phyloP scores from a whole-genome alignment of 2,329 filamentous ascomycete species.

The Alternaria novae-zelandiae region DNA sequence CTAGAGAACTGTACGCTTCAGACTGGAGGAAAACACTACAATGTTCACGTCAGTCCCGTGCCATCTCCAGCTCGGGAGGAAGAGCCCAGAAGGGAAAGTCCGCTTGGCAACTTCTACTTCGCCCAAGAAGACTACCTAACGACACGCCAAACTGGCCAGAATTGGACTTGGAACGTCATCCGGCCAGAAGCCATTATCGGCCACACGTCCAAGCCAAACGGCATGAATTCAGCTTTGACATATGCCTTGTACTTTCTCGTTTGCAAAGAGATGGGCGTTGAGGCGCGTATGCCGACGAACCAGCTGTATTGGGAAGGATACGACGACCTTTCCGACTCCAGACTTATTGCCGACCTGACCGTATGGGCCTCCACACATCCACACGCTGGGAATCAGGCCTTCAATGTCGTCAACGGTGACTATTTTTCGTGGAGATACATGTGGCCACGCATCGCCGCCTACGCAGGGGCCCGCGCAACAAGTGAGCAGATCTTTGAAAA shows the following conservation, averaged over 20 bases:
- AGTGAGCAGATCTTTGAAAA: not conserved
- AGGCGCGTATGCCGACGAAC: constrained; percentile 2
- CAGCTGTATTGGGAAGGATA: constrained; percentile 2
- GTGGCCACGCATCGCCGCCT: constrained; percentile 2
- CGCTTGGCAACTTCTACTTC: constrained; percentile 12
- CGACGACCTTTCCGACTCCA: constrained; percentile 4
- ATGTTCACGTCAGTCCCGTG: constrained; percentile 8
- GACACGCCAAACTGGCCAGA: not conserved
- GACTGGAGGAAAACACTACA: constrained; percentile 14
- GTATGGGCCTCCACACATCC: not conserved
- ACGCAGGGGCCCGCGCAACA: not conserved
- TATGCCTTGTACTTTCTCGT: constrained; percentile 12
- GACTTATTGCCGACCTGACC: constrained; percentile 1
- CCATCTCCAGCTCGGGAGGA: constrained; percentile 4
- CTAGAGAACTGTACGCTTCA: constrained; percentile 6
- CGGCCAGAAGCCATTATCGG: constrained; percentile 14
- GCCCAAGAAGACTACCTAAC: constrained; percentile 12
- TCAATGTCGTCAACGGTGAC: constrained; percentile 14
- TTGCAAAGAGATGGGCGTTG: constrained; percentile 2
- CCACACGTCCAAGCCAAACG: constrained; percentile 1
- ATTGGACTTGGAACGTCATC: constrained; percentile 5
- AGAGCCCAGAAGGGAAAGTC: not conserved
- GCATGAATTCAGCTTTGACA: constrained; percentile 11
- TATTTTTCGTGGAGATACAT: constrained; percentile 8
- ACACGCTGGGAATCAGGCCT: constrained; percentile 3